These are phyloP conservation scores for Cudoniella acicularis DNA, from an alignment of 495 filamentous ascomycete genomes.

Conservation along the genomic window DNA sequence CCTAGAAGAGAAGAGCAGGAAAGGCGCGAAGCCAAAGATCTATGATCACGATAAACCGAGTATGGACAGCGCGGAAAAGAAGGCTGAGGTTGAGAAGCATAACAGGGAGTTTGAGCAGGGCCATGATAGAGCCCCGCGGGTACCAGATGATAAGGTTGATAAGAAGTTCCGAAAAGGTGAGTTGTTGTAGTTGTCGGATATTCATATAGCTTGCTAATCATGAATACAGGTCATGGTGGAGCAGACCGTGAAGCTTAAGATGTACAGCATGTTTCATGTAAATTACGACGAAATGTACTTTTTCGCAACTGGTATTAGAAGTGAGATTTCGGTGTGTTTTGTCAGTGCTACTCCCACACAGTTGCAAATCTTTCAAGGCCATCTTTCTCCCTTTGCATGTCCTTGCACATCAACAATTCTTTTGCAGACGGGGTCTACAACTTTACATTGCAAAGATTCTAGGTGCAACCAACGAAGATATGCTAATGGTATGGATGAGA, in stretches of 20 bases:
- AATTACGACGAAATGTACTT: neutral
- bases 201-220: neutral
- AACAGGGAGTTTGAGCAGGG: constrained; percentile 48
- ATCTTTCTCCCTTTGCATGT: too few species aligned
- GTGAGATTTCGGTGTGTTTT: too few species aligned
- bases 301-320: too few species aligned
- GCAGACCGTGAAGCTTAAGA: neutral
- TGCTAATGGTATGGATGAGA: too few species aligned
- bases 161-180: constrained; percentile 42
- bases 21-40: constrained; percentile 38
- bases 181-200: neutral
- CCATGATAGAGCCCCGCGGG: constrained; percentile 36
- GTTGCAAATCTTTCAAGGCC: too few species aligned
- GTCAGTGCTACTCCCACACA: too few species aligned
- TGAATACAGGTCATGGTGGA: neutral
- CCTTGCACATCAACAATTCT: too few species aligned
- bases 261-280: neutral
- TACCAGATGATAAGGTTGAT: constrained; percentile 43
- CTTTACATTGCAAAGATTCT: too few species aligned
- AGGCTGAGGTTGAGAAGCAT: constrained; percentile 47
- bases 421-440: too few species aligned
- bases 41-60: constrained; percentile 35
- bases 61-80: constrained; percentile 39
- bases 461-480: too few species aligned
- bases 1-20: constrained; percentile 5